Evolutionary conservation across 352 stramenopile species (phyloP).

Genomic region (Phytophthora megakarya): DNA sequence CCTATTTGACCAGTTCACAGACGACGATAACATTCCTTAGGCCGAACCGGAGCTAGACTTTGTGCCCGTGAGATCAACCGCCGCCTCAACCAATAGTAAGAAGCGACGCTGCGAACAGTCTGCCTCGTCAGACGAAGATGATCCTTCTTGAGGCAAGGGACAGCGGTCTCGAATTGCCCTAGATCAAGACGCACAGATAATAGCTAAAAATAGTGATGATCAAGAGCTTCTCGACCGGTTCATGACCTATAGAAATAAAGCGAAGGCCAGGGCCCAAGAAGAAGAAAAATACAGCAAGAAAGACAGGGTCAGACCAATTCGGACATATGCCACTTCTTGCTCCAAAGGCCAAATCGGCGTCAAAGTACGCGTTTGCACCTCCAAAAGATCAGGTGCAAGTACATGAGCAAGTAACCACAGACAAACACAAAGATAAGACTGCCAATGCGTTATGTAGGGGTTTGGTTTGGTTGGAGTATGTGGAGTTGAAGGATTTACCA

Average conservation of each 20-base stretch:
- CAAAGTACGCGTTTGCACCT: constrained; percentile 11
- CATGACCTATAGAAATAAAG: neutral
- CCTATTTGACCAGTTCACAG: constrained; percentile 2
- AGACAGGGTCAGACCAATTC: too few relatives aligned
- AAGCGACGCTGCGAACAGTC: neutral
- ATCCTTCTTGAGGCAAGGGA: neutral
- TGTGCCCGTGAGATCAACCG: neutral
- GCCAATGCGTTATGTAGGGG: neutral
- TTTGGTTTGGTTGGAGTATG: constrained; percentile 11
- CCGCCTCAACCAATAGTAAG: neutral
- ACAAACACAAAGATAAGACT: constrained; percentile 14
- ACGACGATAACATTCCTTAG: constrained; percentile 1
- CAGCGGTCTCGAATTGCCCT: neutral
- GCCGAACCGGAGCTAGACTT: neutral
- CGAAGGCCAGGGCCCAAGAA: neutral
- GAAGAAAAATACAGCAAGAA: too few relatives aligned
- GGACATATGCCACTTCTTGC: neutral
- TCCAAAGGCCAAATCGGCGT: neutral
- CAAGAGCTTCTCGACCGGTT: constrained; percentile 9
- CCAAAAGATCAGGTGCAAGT: constrained; percentile 3
- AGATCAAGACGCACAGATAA: constrained; percentile 6
- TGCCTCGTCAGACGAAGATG: too few relatives aligned
- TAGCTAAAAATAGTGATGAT: constrained; percentile 6
- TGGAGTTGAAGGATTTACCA: constrained; percentile 7
- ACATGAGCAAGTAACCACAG: neutral